Evolutionary conservation across 495 filamentous ascomycete species (phyloP).

Genomic region (Hypoxylon crocopeplum): DNA sequence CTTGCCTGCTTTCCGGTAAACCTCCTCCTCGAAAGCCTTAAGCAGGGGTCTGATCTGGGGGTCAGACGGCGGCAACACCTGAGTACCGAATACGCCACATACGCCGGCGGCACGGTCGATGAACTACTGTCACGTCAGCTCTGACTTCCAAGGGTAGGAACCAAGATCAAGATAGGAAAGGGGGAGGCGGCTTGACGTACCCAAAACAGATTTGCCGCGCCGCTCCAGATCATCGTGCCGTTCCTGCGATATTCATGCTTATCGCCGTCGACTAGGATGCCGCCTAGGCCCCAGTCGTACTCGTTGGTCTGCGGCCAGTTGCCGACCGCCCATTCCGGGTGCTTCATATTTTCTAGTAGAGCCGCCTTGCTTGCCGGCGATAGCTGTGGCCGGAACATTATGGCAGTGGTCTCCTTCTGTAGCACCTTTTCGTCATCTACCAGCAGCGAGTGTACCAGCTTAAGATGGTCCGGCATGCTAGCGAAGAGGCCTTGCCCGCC

Average conservation of each 20-base stretch:
- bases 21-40: constrained; percentile 40
- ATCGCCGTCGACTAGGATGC: constrained; percentile 27
- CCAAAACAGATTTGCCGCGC: constrained; percentile 37
- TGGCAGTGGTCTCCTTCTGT: constrained; percentile 15
- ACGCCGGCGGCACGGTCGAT: constrained; percentile 44
- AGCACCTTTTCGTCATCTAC: constrained; percentile 38
- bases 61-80: constrained; percentile 36
- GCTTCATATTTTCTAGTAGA: constrained; percentile 15
- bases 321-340: constrained; percentile 17
- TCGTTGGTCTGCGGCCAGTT: constrained; percentile 6
- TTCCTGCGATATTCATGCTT: constrained; percentile 31
- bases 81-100: constrained; percentile 44
- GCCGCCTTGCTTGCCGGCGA: constrained; percentile 8
- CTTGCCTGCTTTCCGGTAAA: constrained; percentile 30
- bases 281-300: constrained; percentile 33
- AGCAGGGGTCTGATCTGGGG: constrained; percentile 25
- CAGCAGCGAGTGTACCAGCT: constrained; percentile 33
- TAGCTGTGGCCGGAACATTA: constrained; percentile 28
- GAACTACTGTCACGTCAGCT: constrained; percentile 33
- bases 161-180: background rate
- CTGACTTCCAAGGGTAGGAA: background rate
- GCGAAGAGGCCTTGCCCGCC: constrained; percentile 23
- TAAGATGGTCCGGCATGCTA: constrained; percentile 18
- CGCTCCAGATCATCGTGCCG: constrained; percentile 38
- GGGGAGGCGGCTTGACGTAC: constrained; percentile 2